Conservation (phyloP, 805 yeast genomes). For the Trichomonascus vanleenenianus region DNA sequence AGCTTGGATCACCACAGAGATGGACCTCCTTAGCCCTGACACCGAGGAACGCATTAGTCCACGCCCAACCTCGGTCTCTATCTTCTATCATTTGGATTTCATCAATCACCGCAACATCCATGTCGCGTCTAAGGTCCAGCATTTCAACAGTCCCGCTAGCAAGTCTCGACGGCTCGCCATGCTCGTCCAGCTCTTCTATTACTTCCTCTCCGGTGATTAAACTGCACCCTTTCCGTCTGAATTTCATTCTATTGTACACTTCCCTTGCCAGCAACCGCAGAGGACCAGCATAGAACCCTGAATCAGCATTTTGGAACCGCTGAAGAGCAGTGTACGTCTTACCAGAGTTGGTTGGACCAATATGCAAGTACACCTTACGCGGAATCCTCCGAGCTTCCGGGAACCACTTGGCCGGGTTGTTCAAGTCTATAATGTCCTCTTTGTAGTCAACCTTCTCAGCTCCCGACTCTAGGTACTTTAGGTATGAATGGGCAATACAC, state of each 20-base stretch:
- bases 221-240: constrained; percentile 64
- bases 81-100: constrained; percentile 95
- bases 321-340: constrained; percentile 81
- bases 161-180: constrained; percentile 64
- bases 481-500: background rate
- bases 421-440: constrained; percentile 45
- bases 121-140: constrained; percentile 59
- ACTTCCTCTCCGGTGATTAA: constrained; percentile 95
- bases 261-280: constrained; percentile 85
- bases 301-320: constrained; percentile 51
- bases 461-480: background rate
- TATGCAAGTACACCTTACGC: constrained; percentile 80
- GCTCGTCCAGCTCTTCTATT: constrained; percentile 54
- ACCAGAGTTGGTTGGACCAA: constrained; percentile 97
- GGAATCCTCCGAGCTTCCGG: constrained; percentile 77
- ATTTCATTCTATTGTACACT: constrained; percentile 71
- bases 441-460: background rate
- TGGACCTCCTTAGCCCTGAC: constrained; percentile 80
- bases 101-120: constrained; percentile 87
- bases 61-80: constrained; percentile 75
- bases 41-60: constrained; percentile 89
- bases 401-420: constrained; percentile 68
- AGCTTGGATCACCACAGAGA: constrained; percentile 87
- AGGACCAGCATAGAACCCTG: constrained; percentile 94
- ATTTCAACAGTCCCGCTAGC: constrained; percentile 91